Evolutionary conservation across 2,329 filamentous ascomycete genomes (phyloP), one percentile per base, ranked within the genome.

Genomic region (Talaromyces sp.): DNA sequence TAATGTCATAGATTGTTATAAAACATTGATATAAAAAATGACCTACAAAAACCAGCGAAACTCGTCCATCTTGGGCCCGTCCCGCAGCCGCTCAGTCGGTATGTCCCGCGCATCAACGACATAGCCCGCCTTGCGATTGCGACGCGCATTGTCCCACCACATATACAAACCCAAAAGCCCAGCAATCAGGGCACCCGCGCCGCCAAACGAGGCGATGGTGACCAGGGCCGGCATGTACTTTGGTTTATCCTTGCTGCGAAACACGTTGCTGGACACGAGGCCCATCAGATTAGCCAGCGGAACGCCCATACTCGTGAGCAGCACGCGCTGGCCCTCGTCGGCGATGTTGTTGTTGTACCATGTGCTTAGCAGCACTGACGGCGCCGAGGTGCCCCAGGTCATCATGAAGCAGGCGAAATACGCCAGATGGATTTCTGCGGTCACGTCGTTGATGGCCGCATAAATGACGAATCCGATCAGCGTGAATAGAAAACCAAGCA

Each of bases 321-420:
- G 81, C 5, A 91, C 82, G 54, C 90, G 87, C 42, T 87, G 85
- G 61, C 88, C 87, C 74, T 93, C 90, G 68, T 93, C 84, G 0
- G 89, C 89, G 61, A 92, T 84, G 71, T 94, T 94, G 79, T 93
- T 93, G 77, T 91, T 93, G 76, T 92, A 92, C 87, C 87, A 89
- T 61, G 85, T 80, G 66, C 86, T 78, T 8, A 76, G 79, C 12
- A 93, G 79, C 8, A 92, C 89, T 0, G 86, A 89, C 0, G 90
- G 89, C 0, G 89, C 89, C 0, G 86, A 88, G 0, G 89, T 91
- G 16, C 90, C 90, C 87, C 89, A 92, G 10, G 87, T 89, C 88
- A 92, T 91, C 87, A 92, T 89, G 73, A 92, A 93, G 60, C 84
- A 87, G 5, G 89, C 88, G 65, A 87, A 92, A 69, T 92, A 92